A percentile compares a stretch with the other conserved stretches of the same genome.
Conservation (phyloP, 345 rosid species). For the Gossypium turneri region DNA sequence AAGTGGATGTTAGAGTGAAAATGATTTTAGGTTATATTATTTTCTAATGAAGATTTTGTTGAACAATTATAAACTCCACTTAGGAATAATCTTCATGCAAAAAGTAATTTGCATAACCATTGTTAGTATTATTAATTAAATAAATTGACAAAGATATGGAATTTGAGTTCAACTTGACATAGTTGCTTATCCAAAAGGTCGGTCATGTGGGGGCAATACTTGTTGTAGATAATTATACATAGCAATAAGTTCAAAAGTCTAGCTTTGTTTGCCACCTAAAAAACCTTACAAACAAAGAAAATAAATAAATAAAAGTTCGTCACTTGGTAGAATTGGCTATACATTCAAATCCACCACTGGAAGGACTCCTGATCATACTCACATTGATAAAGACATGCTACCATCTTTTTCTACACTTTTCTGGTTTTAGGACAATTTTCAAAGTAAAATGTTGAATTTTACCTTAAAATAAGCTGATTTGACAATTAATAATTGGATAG, state of each 20-base stretch:
- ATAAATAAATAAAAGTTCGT: background rate
- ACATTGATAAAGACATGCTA: constrained; percentile 9
- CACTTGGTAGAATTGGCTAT: background rate
- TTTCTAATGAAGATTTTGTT: background rate
- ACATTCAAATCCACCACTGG: background rate
- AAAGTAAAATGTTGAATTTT: no score
- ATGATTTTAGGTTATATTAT: background rate
- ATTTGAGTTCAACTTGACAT: background rate
- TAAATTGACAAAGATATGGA: background rate
- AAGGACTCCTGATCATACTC: background rate
- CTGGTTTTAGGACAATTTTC: background rate
- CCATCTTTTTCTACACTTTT: background rate
- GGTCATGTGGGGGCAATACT: background rate
- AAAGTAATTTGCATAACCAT: background rate
- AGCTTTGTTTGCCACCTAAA: background rate
- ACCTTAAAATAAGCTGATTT: no score
- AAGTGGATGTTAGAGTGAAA: background rate
- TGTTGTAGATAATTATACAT: background rate
- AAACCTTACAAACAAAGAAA: background rate
- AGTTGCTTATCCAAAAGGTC: background rate
- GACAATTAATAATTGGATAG: accelerated
- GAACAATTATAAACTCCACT: background rate
- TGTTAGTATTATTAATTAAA: background rate
- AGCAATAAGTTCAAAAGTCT: background rate
- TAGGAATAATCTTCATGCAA: background rate